Evolutionary conservation across 2,329 filamentous ascomycete species (phyloP).

Genomic region (Aspergillus sp.): DNA sequence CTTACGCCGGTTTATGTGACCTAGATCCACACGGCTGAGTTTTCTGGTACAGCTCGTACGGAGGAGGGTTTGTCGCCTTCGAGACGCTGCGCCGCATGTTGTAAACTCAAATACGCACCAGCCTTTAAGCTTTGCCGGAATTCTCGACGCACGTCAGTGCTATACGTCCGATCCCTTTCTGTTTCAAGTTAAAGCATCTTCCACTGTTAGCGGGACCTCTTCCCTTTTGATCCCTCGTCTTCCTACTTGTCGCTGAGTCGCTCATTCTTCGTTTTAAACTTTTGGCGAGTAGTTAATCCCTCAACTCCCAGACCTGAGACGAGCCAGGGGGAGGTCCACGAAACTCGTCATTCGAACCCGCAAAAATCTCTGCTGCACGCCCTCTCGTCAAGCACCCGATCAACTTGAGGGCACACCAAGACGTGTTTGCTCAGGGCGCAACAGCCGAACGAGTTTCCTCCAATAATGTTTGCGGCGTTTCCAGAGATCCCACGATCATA

Average conservation of each 20-base stretch:
- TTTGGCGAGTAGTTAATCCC: slow-evolving; percentile 1
- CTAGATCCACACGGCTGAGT: slow-evolving; percentile 2
- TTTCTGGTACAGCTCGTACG: slow-evolving; percentile 7
- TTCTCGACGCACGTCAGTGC: background rate
- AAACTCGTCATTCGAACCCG: background rate
- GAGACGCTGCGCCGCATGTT: slow-evolving; percentile 2
- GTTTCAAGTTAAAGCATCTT: slow-evolving; percentile 2
- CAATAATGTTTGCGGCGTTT: slow-evolving; percentile 20
- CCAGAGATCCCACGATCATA: background rate
- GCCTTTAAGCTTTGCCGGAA: slow-evolving; percentile 8
- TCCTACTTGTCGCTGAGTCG: background rate
- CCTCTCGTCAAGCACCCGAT: slow-evolving; percentile 3
- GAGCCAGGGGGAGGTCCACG: background rate
- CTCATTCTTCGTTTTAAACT: background rate
- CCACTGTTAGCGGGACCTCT: background rate
- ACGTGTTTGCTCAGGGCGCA: background rate
- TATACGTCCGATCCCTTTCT: background rate
- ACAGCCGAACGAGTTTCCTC: background rate
- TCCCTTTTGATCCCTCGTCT: slow-evolving; percentile 7
- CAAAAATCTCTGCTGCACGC: background rate
- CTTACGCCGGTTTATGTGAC: background rate
- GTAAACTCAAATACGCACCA: slow-evolving; percentile 10
- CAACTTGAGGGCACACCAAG: background rate
- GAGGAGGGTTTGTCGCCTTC: background rate
- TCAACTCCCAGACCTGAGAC: background rate